phyloP scores from a whole-genome alignment of 306 rosid genomes.

The Senna siamea region DNA sequence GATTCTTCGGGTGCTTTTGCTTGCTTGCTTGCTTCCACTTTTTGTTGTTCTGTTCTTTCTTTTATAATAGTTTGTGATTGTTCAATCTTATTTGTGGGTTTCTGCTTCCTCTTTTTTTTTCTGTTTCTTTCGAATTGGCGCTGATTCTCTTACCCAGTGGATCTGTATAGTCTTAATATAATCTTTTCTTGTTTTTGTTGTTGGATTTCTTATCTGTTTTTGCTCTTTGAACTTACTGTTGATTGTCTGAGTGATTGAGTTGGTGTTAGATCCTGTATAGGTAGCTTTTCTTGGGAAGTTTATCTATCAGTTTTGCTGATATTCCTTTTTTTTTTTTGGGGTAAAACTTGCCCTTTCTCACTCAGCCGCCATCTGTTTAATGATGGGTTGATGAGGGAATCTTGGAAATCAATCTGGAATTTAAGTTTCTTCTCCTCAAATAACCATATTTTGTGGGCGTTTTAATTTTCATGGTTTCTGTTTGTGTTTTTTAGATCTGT shows the following conservation, averaged over 20 bases:
- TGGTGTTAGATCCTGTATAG: neutral
- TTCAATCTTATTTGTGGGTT: neutral
- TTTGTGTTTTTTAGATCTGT: slow-evolving; percentile 13
- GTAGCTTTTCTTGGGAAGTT: neutral
- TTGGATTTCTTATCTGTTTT: neutral
- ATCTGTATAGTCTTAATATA: neutral
- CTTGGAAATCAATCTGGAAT: neutral
- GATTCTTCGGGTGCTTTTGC: no score
- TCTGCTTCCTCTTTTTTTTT: neutral
- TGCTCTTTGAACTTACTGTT: neutral
- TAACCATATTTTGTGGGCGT: neutral
- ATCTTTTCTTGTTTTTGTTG: neutral
- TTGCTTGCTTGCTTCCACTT: neutral
- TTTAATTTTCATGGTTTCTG: neutral
- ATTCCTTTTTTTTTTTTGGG: neutral
- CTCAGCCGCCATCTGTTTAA: neutral
- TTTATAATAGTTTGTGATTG: slow-evolving; percentile 3
- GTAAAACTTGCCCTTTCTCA: neutral
- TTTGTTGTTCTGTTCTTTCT: neutral
- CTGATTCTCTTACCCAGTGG: neutral
- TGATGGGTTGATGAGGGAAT: slow-evolving; percentile 1
- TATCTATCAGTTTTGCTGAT: neutral
- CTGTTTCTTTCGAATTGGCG: neutral
- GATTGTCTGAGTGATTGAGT: slow-evolving; percentile 9
- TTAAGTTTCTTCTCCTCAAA: neutral